Evolutionary conservation across 805 yeast genomes (phyloP).

Genomic region (Candida golubevii): DNA sequence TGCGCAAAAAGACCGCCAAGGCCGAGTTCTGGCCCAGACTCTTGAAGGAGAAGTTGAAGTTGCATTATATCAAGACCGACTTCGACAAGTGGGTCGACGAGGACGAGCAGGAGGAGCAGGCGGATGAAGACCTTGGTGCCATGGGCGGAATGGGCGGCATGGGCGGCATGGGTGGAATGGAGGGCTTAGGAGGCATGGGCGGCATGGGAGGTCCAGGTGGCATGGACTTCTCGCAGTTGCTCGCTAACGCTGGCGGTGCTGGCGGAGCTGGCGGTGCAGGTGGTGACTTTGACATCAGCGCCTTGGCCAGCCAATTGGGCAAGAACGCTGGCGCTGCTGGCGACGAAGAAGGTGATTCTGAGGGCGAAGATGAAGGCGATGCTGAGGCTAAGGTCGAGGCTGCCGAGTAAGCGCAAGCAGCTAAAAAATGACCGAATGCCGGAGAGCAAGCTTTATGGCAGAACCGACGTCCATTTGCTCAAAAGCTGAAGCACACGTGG

Average conservation of each 20-base stretch:
- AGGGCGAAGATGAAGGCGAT: slow-evolving; percentile 21
- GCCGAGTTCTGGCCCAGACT: slow-evolving; percentile 94
- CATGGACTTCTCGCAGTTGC: slow-evolving; percentile 16
- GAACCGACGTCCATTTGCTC: neutral
- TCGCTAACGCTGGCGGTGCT: slow-evolving; percentile 31
- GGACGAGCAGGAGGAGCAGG: slow-evolving; percentile 85
- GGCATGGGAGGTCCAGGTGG: slow-evolving; percentile 32
- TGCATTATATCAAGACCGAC: slow-evolving; percentile 83
- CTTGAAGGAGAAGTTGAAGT: slow-evolving; percentile 78
- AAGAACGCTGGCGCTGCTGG: slow-evolving; percentile 23
- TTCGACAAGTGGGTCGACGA: slow-evolving; percentile 98
- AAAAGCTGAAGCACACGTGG: neutral
- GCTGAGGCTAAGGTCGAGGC: slow-evolving; percentile 20
- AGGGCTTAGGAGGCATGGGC: slow-evolving; percentile 25
- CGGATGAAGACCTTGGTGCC: slow-evolving; percentile 39
- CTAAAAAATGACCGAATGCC: no score
- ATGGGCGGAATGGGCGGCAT: slow-evolving; percentile 16
- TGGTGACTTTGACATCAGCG: slow-evolving; percentile 32
- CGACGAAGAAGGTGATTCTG: slow-evolving; percentile 18
- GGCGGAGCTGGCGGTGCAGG: slow-evolving; percentile 32
- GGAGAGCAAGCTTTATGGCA: no score
- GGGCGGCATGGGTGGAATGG: slow-evolving; percentile 20
- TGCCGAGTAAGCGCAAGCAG: neutral
- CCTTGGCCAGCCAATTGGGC: slow-evolving; percentile 42
- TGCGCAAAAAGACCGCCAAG: slow-evolving; percentile 64